Percentiles rank a stretch among this genome's conserved stretches.
phyloP scores from a whole-genome alignment of 2,329 filamentous ascomycete species.

The Diaporthe aspalathi region DNA sequence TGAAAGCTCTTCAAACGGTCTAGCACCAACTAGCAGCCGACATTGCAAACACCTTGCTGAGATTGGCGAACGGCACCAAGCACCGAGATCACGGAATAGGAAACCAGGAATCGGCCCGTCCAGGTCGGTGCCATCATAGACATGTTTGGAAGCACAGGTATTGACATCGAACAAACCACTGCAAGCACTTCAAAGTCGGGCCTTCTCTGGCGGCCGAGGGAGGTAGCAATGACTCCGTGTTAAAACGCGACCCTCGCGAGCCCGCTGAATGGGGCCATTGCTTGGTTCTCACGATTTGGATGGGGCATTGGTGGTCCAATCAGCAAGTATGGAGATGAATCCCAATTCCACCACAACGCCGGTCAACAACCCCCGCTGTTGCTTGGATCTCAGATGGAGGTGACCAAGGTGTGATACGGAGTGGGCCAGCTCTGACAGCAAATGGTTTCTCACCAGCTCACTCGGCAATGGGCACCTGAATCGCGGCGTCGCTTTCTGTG shows the following conservation, averaged over 20 bases:
- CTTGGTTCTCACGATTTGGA: neutral
- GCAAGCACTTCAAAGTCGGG: neutral
- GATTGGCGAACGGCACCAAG: slow-evolving; percentile 6
- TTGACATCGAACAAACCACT: neutral
- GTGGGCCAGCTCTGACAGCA: slow-evolving; percentile 3
- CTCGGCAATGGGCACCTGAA: neutral
- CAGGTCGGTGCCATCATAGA: neutral
- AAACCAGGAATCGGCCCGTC: slow-evolving; percentile 12
- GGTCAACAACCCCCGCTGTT: slow-evolving; percentile 2
- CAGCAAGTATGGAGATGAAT: neutral
- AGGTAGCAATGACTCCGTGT: neutral
- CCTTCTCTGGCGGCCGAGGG: slow-evolving; percentile 20
- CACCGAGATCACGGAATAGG: slow-evolving; percentile 7
- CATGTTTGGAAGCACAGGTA: neutral
- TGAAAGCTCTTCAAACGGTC: slow-evolving; percentile 4
- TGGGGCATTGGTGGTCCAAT: neutral
- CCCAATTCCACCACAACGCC: too few relatives aligned
- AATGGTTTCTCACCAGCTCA: neutral
- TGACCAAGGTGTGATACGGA: neutral
- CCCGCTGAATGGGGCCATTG: neutral
- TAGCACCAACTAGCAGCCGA: slow-evolving; percentile 1
- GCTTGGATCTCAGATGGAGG: neutral
- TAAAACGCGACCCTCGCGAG: neutral
- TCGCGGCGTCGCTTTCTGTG: neutral
- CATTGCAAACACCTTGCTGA: neutral